phyloP scores from a whole-genome alignment of 2,329 filamentous ascomycete genomes.

The Atkinsonella texensis region DNA sequence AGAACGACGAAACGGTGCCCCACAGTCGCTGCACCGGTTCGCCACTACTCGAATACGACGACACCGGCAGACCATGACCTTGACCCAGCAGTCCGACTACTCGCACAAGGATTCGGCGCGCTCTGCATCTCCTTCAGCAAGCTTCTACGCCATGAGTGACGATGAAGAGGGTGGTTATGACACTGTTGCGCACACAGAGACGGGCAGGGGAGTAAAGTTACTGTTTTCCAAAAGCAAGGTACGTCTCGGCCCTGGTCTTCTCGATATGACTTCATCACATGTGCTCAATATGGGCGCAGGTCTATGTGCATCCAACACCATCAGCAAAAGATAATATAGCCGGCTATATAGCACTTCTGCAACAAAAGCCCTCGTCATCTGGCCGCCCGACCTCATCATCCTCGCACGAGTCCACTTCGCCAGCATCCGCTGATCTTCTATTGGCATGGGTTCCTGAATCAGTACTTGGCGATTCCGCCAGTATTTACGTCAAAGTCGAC shows the following conservation, averaged over 20 bases:
- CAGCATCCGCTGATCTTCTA: constrained; percentile 60
- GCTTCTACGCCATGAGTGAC: constrained; percentile 65
- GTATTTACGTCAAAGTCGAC: constrained; percentile 93
- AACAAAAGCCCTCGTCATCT: constrained; percentile 57
- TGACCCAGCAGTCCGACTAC: background rate
- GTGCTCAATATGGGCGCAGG: constrained; percentile 34
- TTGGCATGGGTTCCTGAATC: constrained; percentile 91
- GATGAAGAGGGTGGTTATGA: constrained; percentile 93
- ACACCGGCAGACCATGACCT: constrained; percentile 3
- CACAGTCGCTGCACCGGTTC: background rate
- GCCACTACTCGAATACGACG: background rate
- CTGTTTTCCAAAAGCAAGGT: constrained; percentile 96
- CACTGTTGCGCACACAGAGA: constrained; percentile 71
- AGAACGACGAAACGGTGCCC: background rate
- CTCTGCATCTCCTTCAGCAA: constrained; percentile 10
- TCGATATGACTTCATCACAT: background rate
- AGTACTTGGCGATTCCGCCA: constrained; percentile 71
- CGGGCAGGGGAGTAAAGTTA: constrained; percentile 78
- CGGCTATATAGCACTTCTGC: constrained; percentile 83
- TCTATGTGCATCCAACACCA: constrained; percentile 90
- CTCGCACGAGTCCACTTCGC: constrained; percentile 24
- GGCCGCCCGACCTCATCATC: constrained; percentile 25
- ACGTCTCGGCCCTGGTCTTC: constrained; percentile 11
- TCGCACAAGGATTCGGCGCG: background rate
- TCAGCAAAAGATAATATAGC: constrained; percentile 92